Evolutionary conservation across 805 yeast species (phyloP).

Genomic region (Jamesozyma gamospora): DNA sequence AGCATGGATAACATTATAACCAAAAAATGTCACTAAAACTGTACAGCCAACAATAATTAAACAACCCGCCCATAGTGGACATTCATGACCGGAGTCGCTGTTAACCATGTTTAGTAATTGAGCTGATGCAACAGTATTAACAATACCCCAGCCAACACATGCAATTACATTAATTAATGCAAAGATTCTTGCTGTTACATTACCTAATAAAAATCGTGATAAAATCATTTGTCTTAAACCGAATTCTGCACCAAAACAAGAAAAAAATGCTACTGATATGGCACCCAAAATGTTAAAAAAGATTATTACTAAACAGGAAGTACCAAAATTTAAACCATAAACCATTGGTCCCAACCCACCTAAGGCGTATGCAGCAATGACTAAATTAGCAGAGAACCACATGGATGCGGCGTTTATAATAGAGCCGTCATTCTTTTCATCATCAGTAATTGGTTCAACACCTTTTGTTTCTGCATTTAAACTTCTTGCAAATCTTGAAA

Average conservation of each 20-base stretch:
- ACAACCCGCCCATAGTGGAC: slow-evolving; percentile 90
- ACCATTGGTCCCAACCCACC: slow-evolving; percentile 62
- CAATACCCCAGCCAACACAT: slow-evolving; percentile 93
- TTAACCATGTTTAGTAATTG: slow-evolving; percentile 73
- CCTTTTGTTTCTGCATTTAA: slow-evolving; percentile 55
- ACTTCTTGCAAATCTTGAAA: slow-evolving; percentile 17
- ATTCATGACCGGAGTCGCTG: slow-evolving; percentile 28
- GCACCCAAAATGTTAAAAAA: slow-evolving; percentile 43
- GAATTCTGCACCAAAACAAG: slow-evolving; percentile 71
- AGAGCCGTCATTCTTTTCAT: slow-evolving; percentile 60
- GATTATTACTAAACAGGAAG: slow-evolving; percentile 10
- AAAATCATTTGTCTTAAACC: slow-evolving; percentile 85
- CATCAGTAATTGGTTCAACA: slow-evolving; percentile 69
- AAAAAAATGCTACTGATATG: slow-evolving; percentile 69
- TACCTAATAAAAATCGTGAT: slow-evolving; percentile 71
- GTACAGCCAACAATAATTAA: slow-evolving; percentile 59
- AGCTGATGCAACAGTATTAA: slow-evolving; percentile 82
- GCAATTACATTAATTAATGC: slow-evolving; percentile 70
- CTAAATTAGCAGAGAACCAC: slow-evolving; percentile 90
- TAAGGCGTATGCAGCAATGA: slow-evolving; percentile 68
- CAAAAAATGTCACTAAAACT: slow-evolving; percentile 66
- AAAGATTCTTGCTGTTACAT: slow-evolving; percentile 62
- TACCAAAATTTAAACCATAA: slow-evolving; percentile 42
- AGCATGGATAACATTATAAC: slow-evolving; percentile 69
- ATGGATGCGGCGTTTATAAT: slow-evolving; percentile 65